Evolutionary conservation across 2,329 filamentous ascomycete genomes (phyloP).

Genomic region (Hymenoscyphus fructigenus): DNA sequence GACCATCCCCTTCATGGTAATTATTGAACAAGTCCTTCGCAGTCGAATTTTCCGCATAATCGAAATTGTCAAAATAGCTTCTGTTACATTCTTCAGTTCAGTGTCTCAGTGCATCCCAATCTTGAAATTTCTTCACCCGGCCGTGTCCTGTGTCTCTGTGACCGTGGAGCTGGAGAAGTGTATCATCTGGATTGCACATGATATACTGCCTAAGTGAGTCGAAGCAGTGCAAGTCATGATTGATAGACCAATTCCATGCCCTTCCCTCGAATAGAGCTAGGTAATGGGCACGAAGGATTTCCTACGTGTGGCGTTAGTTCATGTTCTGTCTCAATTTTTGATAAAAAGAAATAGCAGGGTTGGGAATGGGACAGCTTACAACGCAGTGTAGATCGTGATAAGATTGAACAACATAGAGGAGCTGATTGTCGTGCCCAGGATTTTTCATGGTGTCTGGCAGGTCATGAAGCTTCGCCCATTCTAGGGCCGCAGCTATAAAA

Average conservation of each 20-base stretch:
- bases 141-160: constrained; percentile 5
- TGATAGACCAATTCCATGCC: not conserved
- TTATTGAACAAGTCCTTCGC: not conserved
- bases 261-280: not conserved
- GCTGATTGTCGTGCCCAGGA: not conserved
- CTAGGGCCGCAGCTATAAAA: not conserved
- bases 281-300: not conserved
- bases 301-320: not conserved
- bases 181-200: constrained; percentile 16
- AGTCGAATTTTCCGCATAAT: not conserved
- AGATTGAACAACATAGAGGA: constrained; percentile 5
- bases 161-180: constrained; percentile 4
- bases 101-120: constrained; percentile 15
- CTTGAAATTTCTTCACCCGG: constrained; percentile 6
- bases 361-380: not conserved
- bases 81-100: constrained; percentile 5
- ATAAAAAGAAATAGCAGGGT: no score
- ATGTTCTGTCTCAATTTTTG: no score
- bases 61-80: constrained; percentile 9
- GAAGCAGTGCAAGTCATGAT: constrained; percentile 7
- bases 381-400: constrained; percentile 9
- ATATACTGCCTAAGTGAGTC: constrained; percentile 9
- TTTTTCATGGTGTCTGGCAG: not conserved
- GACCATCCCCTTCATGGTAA: not conserved
- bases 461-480: not conserved